phyloP scores from a whole-genome alignment of 2,329 filamentous ascomycete genomes.

The Aspergillus clavatus region DNA sequence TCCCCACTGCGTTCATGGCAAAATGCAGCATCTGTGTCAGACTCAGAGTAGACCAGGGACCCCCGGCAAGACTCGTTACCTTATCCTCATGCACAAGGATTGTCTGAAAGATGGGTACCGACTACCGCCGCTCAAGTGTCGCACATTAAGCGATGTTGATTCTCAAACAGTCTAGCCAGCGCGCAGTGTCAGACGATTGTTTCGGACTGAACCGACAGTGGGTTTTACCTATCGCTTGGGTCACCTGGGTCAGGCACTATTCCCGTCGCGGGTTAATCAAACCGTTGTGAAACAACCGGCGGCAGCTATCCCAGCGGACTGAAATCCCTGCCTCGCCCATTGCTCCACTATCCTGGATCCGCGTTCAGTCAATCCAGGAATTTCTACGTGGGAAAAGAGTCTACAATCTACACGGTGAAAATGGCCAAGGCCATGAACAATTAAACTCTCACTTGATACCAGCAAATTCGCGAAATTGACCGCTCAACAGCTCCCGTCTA shows the following conservation, averaged over 20 bases:
- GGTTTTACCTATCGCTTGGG: neutral
- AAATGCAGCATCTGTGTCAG: no score
- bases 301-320: neutral
- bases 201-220: neutral
- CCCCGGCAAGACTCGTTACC: no score
- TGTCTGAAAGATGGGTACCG: no score
- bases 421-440: no score
- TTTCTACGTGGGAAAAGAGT: neutral
- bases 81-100: no score
- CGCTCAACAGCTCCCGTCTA: neutral
- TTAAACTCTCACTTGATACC: neutral
- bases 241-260: neutral
- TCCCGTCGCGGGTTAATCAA: neutral
- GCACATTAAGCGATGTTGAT: no score
- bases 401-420: neutral
- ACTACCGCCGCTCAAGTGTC: no score
- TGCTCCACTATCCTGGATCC: neutral
- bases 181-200: neutral
- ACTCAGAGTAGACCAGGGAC: no score
- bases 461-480: neutral
- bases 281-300: neutral
- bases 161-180: no score
- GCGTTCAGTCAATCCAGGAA: neutral
- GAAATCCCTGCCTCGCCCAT: neutral
- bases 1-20: no score